Percentiles rank a stretch among this genome's conserved stretches.
Evolutionary conservation across 2,329 filamentous ascomycete species (phyloP).

Genomic region (Apiospora kogelbergensis): DNA sequence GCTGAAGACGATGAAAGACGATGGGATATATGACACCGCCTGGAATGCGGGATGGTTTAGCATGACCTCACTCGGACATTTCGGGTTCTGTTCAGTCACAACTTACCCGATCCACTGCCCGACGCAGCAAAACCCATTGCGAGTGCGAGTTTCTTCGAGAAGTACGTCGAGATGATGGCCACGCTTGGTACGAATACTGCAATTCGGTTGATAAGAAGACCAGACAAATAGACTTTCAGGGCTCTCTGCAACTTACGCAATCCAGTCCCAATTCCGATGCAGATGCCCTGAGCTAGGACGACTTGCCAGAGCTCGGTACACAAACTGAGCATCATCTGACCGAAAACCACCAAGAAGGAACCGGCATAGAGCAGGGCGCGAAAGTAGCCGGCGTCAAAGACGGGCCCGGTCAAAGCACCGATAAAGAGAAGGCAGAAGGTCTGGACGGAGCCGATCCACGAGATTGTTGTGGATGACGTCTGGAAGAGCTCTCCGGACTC

Average conservation of each 20-base stretch:
- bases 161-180: conserved; percentile 40
- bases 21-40: conserved; percentile 58
- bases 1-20: conserved; percentile 51
- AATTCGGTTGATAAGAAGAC: too few species aligned
- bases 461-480: conserved; percentile 37
- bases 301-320: conserved; percentile 40
- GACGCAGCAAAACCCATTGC: conserved; percentile 45
- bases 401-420: conserved; percentile 22
- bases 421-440: conserved; percentile 43
- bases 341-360: conserved; percentile 53
- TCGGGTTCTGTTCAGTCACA: too few species aligned
- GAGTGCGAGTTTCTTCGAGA: conserved; percentile 35
- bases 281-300: conserved; percentile 37
- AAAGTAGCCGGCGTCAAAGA: conserved; percentile 48
- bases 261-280: conserved; percentile 32
- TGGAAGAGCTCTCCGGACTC: conserved; percentile 32
- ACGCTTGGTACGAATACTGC: conserved; percentile 34
- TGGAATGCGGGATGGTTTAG: too few species aligned
- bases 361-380: conserved; percentile 52
- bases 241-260: conserved; percentile 16
- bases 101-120: too few species aligned
- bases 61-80: too few species aligned
- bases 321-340: conserved; percentile 62
- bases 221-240: too few species aligned
- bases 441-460: conserved; percentile 50